These are phyloP conservation scores for Penicillium malachiteum DNA, from an alignment of 495 filamentous ascomycete species.

Conservation along the genomic window DNA sequence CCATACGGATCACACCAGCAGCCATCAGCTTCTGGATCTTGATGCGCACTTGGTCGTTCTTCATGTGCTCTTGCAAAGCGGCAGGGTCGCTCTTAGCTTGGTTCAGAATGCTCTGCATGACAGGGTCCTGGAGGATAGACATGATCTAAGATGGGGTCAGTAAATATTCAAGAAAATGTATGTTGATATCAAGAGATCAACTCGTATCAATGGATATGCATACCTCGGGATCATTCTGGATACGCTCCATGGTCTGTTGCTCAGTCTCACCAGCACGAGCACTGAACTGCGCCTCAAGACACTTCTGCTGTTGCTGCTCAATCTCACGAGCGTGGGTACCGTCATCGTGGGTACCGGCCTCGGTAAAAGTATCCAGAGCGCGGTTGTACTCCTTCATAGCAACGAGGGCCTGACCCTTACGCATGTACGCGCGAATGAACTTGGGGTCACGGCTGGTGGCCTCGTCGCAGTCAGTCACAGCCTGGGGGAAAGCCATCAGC, in stretches of 20 bases:
- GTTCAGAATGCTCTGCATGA: slow-evolving; percentile 97
- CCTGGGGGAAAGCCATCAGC: slow-evolving; percentile 89
- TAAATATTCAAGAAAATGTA: background rate
- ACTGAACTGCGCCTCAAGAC: slow-evolving; percentile 83
- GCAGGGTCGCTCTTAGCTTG: slow-evolving; percentile 92
- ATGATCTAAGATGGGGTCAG: slow-evolving; percentile 66
- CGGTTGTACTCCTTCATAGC: slow-evolving; percentile 98
- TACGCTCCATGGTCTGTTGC: slow-evolving; percentile 89
- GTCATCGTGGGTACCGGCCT: slow-evolving; percentile 75
- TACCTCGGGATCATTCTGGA: slow-evolving; percentile 91
- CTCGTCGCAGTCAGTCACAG: slow-evolving; percentile 87
- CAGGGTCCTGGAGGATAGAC: slow-evolving; percentile 86
- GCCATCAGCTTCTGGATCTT: slow-evolving; percentile 93
- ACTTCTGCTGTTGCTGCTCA: slow-evolving; percentile 91
- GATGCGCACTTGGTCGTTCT: slow-evolving; percentile 74
- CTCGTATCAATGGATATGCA: slow-evolving; percentile 1
- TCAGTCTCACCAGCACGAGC: slow-evolving; percentile 92
- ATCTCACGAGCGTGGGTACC: slow-evolving; percentile 84
- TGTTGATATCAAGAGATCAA: background rate
- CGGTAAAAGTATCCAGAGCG: slow-evolving; percentile 83
- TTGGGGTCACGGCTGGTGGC: slow-evolving; percentile 87
- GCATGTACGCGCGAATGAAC: slow-evolving; percentile 93
- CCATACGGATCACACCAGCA: slow-evolving; percentile 86
- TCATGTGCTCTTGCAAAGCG: slow-evolving; percentile 94
- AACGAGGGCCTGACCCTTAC: slow-evolving; percentile 89